Evolutionary conservation across 2,329 filamentous ascomycete genomes (phyloP).

Genomic region (Xylaria sp.): DNA sequence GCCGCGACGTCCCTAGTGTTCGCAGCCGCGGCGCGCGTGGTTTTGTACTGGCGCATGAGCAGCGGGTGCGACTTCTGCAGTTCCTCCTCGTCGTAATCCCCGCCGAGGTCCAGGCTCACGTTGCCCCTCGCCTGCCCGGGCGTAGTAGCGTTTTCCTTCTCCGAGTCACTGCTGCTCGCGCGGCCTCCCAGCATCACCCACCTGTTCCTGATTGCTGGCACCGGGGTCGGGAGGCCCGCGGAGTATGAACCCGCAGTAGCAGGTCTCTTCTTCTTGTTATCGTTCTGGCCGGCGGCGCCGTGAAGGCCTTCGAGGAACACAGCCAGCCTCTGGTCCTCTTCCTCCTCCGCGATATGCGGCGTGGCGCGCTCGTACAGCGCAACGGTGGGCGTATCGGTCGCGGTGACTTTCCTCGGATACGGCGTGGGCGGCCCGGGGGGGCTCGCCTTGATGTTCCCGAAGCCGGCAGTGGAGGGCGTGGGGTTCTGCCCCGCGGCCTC

Average conservation of each 20-base stretch:
- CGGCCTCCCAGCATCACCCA: not conserved
- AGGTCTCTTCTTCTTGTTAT: not conserved
- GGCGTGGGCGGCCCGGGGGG: conserved; percentile 23
- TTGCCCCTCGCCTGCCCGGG: too few relatives aligned
- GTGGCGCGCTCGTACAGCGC: conserved; percentile 25
- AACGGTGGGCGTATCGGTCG: conserved; percentile 27
- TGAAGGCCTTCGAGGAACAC: not conserved
- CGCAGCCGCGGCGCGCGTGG: too few relatives aligned
- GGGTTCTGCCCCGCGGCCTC: not conserved
- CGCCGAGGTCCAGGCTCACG: too few relatives aligned
- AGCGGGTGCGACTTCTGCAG: too few relatives aligned
- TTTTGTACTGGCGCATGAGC: too few relatives aligned
- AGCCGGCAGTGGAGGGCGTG: not conserved
- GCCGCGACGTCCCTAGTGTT: too few relatives aligned
- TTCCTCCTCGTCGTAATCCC: too few relatives aligned
- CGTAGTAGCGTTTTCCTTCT: conserved; percentile 21
- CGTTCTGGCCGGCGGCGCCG: not conserved
- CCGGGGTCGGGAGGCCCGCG: not conserved
- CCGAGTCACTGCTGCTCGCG: conserved; percentile 9
- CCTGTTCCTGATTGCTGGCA: not conserved
- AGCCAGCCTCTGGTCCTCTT: not conserved
- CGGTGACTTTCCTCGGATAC: not conserved
- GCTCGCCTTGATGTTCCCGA: not conserved
- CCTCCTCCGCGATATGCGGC: not conserved
- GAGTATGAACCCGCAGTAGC: not conserved